Conservation (phyloP, 2,329 filamentous ascomycete genomes). For the Fusarium circinatum region DNA sequence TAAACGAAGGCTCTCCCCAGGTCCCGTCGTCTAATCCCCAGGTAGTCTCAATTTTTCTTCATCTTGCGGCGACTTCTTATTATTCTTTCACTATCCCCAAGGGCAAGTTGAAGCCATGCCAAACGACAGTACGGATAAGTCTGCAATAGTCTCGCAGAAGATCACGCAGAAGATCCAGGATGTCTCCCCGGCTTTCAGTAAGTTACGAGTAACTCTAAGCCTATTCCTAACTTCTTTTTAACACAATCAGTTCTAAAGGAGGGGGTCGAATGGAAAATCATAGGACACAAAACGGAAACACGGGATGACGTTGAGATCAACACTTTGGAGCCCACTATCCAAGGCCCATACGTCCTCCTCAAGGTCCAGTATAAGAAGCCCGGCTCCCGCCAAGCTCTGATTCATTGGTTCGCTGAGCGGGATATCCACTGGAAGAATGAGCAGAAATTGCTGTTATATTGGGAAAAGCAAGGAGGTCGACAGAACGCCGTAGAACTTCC, state of each 20-base stretch:
- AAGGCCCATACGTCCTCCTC: not conserved
- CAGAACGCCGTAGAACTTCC: not conserved
- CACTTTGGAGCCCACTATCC: rapidly evolving
- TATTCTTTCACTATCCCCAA: not conserved
- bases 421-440: not conserved
- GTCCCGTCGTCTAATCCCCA: rapidly evolving
- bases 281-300: not conserved
- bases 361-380: not conserved
- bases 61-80: not conserved
- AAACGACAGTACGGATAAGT: not conserved
- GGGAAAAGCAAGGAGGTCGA: not conserved
- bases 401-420: not conserved
- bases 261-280: not conserved
- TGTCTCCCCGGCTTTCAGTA: not conserved
- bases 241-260: not conserved
- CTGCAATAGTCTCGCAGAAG: not conserved
- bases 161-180: not conserved
- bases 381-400: not conserved
- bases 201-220: not conserved
- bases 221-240: not conserved
- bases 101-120: not conserved
- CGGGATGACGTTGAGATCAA: not conserved
- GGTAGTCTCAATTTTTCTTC: not conserved
- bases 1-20: not conserved
- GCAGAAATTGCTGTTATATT: not conserved